Evolutionary conservation across 768 basidiomycete species (phyloP), one percentile per base, ranked within the genome.

Genomic region (Gelatoporia subvermispora): DNA sequence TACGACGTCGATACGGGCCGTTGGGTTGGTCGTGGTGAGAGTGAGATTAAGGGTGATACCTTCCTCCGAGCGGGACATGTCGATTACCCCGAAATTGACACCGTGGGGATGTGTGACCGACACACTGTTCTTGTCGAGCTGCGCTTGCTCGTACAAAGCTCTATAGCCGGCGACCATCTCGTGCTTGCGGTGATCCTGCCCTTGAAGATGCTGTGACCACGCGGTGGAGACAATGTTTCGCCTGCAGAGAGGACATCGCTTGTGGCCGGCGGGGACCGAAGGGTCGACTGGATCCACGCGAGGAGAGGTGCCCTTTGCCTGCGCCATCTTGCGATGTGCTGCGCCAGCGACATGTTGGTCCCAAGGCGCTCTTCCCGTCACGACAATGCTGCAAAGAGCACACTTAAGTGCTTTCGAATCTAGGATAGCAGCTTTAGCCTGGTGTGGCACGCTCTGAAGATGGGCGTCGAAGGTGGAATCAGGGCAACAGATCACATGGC

Each of bases 81-180:
- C 73, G 4, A 84, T 57, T 34, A 82, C 65, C 3, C 71, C 79
- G 43, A 84, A 76, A 55, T 84, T 72, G 11, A 77, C 59, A 5
- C 65, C 61, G 20, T 57, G 53, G 8, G 39, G 45, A 45, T 57
- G 55, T 4, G 66, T 61, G 3, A 84, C 60, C 0, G 59, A 54
- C 8, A 82, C 61, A 1, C 76, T 78, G 40, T 81, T 66, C 45
- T 78, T 79, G 51, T 83, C 79, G 36, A 69, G 71, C 43, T 79
- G 75, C 0, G 79, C 75, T 36, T 77, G 76, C 10, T 78, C 76
- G 13, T 80, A 47, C 0, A 70, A 75, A 1, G 68, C 61, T 36
- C 68, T 66, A 51, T 74, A 75, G 4, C 65, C 57, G 0, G 69
- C 52, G 48, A 69, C 78, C 7, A 48, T 54, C 54, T 72, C 69